Conservation (phyloP, 2,329 filamentous ascomycete species). For the Elsinoe batatas region DNA sequence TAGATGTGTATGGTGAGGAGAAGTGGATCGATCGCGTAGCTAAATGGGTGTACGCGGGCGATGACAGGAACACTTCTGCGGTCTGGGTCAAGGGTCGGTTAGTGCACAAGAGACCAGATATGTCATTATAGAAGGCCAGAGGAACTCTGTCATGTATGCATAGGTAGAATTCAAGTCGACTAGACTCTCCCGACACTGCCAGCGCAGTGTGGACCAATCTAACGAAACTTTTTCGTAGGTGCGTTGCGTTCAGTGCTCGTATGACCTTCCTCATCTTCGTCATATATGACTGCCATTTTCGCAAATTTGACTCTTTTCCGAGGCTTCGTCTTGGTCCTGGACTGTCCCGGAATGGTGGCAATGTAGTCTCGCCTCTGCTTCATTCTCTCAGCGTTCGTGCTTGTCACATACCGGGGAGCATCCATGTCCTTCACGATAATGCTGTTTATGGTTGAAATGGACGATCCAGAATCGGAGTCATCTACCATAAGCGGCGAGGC, state of each 20-base stretch:
- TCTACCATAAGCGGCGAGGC: not conserved
- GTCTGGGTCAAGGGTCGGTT: constrained; percentile 84
- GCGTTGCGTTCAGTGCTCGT: not conserved
- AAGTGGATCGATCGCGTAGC: constrained; percentile 74
- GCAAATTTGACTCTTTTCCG: not conserved
- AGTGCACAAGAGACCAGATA: constrained; percentile 50
- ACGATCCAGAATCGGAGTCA: not conserved
- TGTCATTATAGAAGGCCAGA: not conserved
- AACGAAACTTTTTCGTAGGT: not conserved
- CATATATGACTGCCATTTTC: not conserved
- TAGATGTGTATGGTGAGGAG: constrained; percentile 89
- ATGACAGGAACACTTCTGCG: constrained; percentile 77
- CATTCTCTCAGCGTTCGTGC: not conserved
- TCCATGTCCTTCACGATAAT: not conserved
- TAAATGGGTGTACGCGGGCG: constrained; percentile 91
- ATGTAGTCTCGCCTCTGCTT: not conserved
- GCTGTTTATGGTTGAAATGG: not conserved
- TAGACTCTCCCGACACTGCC: not conserved
- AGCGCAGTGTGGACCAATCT: not conserved
- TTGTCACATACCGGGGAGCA: not conserved
- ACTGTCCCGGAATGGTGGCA: not conserved
- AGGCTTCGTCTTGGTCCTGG: not conserved
- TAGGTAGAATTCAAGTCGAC: not conserved
- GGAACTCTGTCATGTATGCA: not conserved
- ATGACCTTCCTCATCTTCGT: not conserved